Evolutionary conservation across 306 rosid species (phyloP).

Genomic region (Sicyos baderoa): DNA sequence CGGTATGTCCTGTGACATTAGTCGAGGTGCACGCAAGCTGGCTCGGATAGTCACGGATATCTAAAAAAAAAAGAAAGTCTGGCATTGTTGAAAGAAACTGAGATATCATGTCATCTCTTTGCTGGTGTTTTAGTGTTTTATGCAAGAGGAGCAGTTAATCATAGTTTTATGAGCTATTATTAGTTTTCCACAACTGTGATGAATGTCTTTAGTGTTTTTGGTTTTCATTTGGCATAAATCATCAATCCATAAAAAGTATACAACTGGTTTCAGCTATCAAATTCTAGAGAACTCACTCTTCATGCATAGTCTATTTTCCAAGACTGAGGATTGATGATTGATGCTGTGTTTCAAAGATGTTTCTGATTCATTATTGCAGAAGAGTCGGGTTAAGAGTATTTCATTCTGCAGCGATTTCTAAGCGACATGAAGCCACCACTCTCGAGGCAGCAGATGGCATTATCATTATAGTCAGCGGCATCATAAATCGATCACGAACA

Average conservation of each 20-base stretch:
- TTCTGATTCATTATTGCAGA: constrained; percentile 21
- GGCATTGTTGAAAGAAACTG: too few relatives aligned
- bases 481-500: constrained; percentile 32
- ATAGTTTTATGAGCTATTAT: not conserved
- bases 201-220: not conserved
- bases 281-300: not conserved
- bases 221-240: not conserved
- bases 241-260: not conserved
- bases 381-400: constrained; percentile 26
- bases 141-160: not conserved
- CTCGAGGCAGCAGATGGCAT: constrained; percentile 40
- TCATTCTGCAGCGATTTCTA: constrained; percentile 33
- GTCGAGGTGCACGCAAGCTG: too few relatives aligned
- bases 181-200: not conserved
- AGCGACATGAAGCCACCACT: constrained; percentile 29
- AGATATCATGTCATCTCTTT: not conserved
- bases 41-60: too few relatives aligned
- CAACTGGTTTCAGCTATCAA: constrained; percentile 2
- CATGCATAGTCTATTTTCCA: not conserved
- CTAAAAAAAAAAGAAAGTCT: too few relatives aligned
- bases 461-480: constrained; percentile 24
- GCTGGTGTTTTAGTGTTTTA: not conserved
- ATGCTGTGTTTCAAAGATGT: not conserved
- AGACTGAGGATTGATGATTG: not conserved
- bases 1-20: too few relatives aligned